Evolutionary conservation across 2,329 filamentous ascomycete genomes (phyloP).

Genomic region (Ophiostoma piceae): DNA sequence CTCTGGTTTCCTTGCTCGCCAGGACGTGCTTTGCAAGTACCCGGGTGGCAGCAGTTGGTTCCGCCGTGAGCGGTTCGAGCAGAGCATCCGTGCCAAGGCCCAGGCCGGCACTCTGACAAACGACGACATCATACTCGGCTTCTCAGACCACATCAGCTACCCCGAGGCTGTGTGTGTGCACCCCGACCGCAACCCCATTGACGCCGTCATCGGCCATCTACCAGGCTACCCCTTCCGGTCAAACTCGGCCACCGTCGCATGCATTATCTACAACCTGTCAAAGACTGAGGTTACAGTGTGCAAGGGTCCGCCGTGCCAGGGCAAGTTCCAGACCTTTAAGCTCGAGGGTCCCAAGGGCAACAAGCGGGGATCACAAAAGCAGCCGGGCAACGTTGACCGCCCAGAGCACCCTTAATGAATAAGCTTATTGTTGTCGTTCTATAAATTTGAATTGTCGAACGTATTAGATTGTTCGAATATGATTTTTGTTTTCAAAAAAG

Average conservation of each 20-base stretch:
- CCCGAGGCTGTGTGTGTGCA: constrained; percentile 29
- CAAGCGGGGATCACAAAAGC: constrained; percentile 18
- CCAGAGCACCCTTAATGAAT: background rate
- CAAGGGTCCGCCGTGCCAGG: constrained; percentile 30
- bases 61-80: constrained; percentile 25
- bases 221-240: constrained; percentile 25
- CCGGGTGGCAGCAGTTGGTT: constrained; percentile 29
- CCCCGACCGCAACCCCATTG: constrained; percentile 23
- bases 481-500: too few relatives aligned
- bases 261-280: constrained; percentile 29
- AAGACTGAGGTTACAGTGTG: constrained; percentile 27
- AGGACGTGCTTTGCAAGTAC: constrained; percentile 26
- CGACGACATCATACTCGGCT: constrained; percentile 25
- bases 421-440: too few relatives aligned
- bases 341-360: constrained; percentile 17
- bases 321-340: constrained; percentile 23
- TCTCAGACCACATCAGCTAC: constrained; percentile 29
- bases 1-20: constrained; percentile 26
- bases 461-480: too few relatives aligned
- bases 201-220: constrained; percentile 22
- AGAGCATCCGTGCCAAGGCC: constrained; percentile 20
- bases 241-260: constrained; percentile 28
- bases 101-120: constrained; percentile 19
- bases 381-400: constrained; percentile 5
- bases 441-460: too few relatives aligned